Base-by-base conservation (phyloP, 176 grass and related monocot genomes). In the Guadua angustifolia region DNA sequence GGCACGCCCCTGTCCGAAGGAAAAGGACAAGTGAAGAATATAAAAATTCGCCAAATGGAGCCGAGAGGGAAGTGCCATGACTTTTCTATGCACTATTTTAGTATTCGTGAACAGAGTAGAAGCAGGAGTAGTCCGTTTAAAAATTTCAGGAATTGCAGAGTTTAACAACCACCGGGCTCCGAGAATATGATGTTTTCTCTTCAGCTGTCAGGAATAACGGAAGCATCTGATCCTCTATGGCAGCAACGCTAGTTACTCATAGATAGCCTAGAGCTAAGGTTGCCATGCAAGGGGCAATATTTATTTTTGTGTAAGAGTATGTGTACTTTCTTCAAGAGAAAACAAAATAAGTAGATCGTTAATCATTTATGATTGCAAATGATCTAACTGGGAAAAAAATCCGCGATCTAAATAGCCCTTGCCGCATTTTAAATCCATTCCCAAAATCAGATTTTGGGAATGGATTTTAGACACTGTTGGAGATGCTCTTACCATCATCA, bases 131-230 rank as follows among this genome's bases (percentile, higher is more conserved):
- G 16, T 29, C n/a, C 0, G 4, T 65, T 80, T 72, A 32, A 43
- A 29, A 25, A n/a, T 5, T 65, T 50, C 14, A 38, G 70, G 11
- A 18, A 32, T 61, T 51, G 17, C 33, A 10, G 56, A 16, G 38
- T 64, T 66, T 38, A 63, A 74, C n/a, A 74, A 53, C 21, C 5
- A 7, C 29, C 12, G 21, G 40, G 43, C 22, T 77, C 42, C 71
- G 65, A 83, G 65, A 88, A 69, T 71, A 56, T 45, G 56, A n/a
- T 26, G 33, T 83, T 55, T 55, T 40, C 45, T 35, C 45, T 56
- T 78, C 24, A 15, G 26, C 73, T 73, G 86, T 84, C 57, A 79
- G 81, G 81, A 84, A 73, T 64, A 66, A 79, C 36, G 44, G 44
- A 77, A 55, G 38, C 74, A 57, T 46, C 55, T 56, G 36, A 88